Base-by-base conservation (phyloP, 2,329 filamentous ascomycete species). In the Ilyonectria mors-panacis region DNA sequence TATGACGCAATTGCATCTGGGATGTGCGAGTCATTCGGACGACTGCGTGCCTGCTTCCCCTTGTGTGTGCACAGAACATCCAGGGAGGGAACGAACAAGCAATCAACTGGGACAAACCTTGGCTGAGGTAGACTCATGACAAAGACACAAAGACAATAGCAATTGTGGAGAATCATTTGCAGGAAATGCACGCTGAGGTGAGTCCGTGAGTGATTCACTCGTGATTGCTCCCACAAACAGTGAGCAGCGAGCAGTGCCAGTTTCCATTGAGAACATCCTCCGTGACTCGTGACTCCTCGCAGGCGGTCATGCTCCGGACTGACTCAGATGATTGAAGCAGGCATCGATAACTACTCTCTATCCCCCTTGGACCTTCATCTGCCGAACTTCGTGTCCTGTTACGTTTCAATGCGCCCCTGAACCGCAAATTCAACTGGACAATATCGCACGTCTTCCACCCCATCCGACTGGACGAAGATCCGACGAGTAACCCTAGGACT, bases 41-140 rank as follows among this genome's bases (percentile, higher is more conserved):
- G 23, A 15, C 47, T n/a, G 23, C 17, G 50, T 53, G 50, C n/a
- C 30, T 53, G 50, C 30, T 53, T 53, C 50, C 50, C 12, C n/a
- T 35, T 21, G 30, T 21, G n/a, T 12, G 50, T 12, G 15, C 30
- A 6, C 21, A 7, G 13, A 53, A n/a, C 44, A 21, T 45, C 8
- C 44, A 13, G 44, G 50, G 50, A 53, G 50, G 30, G 50, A 53
- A 21, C 28, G 50, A 53, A 12, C n/a, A 30, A 9, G 3, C 7
- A 23, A 50, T 53, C 4, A 35, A 13, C n/a, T 35, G 30, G n/a
- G 4, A 10, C 9, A 53, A 35, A 35, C 23, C n/a, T 35, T 17
- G n/a, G n/a, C 42, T 7, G 39, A 42, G 6, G 13, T 17, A 15
- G 15, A 9, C 15, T 4, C n/a, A 17, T 7, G 44, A 35, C 28